Conservation (phyloP, 257 asterid species). For the Petunia secreta region DNA sequence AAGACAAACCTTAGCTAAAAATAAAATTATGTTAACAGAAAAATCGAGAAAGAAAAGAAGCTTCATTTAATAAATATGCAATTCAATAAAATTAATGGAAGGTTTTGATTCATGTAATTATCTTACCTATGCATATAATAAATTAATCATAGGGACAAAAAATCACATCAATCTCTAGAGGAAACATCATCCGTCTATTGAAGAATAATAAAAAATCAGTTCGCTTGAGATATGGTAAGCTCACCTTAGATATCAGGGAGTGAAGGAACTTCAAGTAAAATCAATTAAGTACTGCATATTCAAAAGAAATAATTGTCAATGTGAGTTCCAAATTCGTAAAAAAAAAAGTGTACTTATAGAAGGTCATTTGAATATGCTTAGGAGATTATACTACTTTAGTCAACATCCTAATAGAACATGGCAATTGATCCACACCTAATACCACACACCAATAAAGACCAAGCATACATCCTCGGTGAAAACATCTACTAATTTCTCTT, state of each 20-base stretch:
- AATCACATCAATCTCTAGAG: constrained; percentile 7
- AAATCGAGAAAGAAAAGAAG: not conserved
- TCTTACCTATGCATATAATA: not conserved
- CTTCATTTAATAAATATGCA: not conserved
- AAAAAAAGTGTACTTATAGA: not conserved
- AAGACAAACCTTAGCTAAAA: not conserved
- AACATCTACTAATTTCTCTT: not conserved
- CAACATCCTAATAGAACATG: not conserved
- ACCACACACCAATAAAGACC: not conserved
- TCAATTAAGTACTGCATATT: constrained; percentile 17
- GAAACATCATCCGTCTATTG: not conserved
- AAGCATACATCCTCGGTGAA: not conserved
- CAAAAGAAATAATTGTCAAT: not conserved
- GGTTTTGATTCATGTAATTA: not conserved
- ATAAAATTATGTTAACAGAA: not conserved
- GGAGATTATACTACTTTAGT: too few relatives aligned
- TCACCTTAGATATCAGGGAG: not conserved
- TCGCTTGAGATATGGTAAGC: not conserved
- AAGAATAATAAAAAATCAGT: not conserved
- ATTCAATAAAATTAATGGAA: not conserved
- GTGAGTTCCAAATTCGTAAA: not conserved
- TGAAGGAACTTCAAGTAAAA: not conserved
- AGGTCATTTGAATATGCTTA: not conserved
- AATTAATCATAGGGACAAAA: not conserved
- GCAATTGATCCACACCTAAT: constrained; percentile 3